phyloP scores from a whole-genome alignment of 1,284 basidiomycete genomes.

The Cutaneotrichosporon dermatis region DNA sequence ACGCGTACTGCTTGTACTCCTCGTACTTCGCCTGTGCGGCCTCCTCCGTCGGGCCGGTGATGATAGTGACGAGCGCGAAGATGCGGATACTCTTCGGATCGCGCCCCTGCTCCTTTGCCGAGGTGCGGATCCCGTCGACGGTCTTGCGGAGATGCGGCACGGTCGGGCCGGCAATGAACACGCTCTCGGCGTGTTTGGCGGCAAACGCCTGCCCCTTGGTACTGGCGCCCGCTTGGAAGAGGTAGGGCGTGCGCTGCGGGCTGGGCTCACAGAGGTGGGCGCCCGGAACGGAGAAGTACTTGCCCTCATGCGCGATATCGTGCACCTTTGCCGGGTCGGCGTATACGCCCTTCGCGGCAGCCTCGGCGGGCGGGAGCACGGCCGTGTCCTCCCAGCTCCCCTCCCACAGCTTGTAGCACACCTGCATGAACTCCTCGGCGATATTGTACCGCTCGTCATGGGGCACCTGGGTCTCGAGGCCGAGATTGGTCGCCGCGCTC shows the following conservation, averaged over 20 bases:
- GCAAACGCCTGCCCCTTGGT: constrained; percentile 41
- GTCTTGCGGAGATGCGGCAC: constrained; percentile 8
- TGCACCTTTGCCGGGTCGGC: constrained; percentile 36
- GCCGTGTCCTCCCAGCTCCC: constrained; percentile 45
- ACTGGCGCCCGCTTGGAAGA: constrained; percentile 44
- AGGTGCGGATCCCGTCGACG: constrained; percentile 1
- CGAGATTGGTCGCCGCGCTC: constrained; percentile 40
- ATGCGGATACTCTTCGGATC: constrained; percentile 38
- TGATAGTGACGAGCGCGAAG: constrained; percentile 29
- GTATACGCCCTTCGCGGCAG: constrained; percentile 27
- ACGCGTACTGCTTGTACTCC: constrained; percentile 28
- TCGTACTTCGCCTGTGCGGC: constrained; percentile 36
- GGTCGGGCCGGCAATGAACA: constrained; percentile 33
- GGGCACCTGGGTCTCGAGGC: constrained; percentile 20
- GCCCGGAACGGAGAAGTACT: constrained; percentile 40
- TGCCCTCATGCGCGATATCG: constrained; percentile 41
- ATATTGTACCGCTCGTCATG: constrained; percentile 29
- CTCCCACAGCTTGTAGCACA: constrained; percentile 49
- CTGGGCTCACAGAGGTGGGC: constrained; percentile 44
- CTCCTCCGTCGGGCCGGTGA: constrained; percentile 32
- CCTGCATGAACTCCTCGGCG: constrained; percentile 23
- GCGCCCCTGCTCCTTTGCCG: constrained; percentile 34
- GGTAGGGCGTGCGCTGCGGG: constrained; percentile 40
- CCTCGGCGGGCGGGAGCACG: constrained; percentile 18
- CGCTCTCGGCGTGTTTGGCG: constrained; percentile 43